A percentile compares a stretch with the other conserved stretches of the same genome.
Evolutionary conservation across 768 basidiomycete species (phyloP).

Genomic region (Neoboletus magnificus): DNA sequence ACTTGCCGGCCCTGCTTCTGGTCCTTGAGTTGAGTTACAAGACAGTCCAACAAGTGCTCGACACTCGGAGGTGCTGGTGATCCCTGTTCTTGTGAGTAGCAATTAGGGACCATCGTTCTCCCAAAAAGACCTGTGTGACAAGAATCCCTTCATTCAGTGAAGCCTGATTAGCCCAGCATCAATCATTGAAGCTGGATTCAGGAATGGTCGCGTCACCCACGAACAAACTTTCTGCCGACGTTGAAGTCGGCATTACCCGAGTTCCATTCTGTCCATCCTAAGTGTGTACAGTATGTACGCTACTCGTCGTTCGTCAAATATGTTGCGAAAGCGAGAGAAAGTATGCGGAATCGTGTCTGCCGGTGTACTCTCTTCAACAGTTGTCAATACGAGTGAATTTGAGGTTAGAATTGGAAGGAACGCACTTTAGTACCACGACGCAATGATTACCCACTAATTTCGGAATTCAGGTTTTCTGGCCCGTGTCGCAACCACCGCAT

Average conservation of each 20-base stretch:
- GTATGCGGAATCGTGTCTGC: not conserved
- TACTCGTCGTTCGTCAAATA: not conserved
- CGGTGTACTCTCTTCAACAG: not conserved
- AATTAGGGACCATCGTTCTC: too few relatives aligned
- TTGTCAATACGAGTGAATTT: not conserved
- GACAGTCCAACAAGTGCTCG: too few relatives aligned
- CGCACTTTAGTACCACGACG: not conserved
- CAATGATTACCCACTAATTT: not conserved
- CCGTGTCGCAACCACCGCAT: slow-evolving; percentile 1
- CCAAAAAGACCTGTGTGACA: not conserved
- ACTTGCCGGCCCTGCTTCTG: too few relatives aligned
- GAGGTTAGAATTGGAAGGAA: not conserved
- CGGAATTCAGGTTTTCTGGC: not conserved
- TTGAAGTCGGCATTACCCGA: not conserved
- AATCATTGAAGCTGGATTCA: not conserved
- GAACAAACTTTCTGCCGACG: not conserved
- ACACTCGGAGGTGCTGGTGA: too few relatives aligned
- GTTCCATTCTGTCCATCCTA: not conserved
- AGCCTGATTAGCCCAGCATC: not conserved
- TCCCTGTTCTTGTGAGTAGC: too few relatives aligned
- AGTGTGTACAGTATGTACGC: not conserved
- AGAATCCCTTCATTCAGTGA: not conserved
- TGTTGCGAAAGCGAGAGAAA: not conserved
- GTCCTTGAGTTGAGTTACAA: too few relatives aligned
- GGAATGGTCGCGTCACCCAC: not conserved